These are phyloP conservation scores for Xylaria sp. DNA, from an alignment of 2,329 filamentous ascomycete genomes.

Conservation along the genomic window DNA sequence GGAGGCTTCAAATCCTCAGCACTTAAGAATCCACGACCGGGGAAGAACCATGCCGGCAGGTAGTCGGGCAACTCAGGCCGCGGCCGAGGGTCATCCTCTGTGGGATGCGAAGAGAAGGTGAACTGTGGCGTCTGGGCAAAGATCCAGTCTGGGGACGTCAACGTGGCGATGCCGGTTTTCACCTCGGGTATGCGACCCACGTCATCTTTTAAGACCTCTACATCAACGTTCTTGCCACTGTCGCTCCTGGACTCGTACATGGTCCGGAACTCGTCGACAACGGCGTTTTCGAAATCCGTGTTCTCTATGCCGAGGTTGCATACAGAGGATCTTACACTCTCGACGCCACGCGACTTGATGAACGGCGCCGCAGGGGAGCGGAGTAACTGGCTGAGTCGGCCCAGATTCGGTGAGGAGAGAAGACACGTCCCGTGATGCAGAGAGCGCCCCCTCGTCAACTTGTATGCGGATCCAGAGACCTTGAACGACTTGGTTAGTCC, in stretches of 20 bases:
- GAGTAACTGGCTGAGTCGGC: conserved; percentile 62
- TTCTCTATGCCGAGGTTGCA: conserved; percentile 63
- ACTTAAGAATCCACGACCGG: conserved; percentile 27
- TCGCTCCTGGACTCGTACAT: conserved; percentile 50
- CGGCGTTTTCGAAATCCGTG: conserved; percentile 46
- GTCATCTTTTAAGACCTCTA: conserved; percentile 44
- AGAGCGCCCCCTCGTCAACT: conserved; percentile 73
- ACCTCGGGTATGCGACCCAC: conserved; percentile 49
- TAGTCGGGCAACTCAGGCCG: conserved; percentile 40
- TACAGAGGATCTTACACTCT: conserved; percentile 82
- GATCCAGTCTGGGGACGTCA: conserved; percentile 67
- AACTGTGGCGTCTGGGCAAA: conserved; percentile 85
- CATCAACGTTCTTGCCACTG: conserved; percentile 21
- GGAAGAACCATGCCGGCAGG: conserved; percentile 39
- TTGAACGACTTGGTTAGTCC: conserved; percentile 51
- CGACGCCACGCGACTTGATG: conserved; percentile 78
- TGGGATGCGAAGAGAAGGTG: conserved; percentile 58
- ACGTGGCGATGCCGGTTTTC: conserved; percentile 54
- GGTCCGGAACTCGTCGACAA: conserved; percentile 58
- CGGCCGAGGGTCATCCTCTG: conserved; percentile 52
- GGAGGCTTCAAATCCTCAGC: not conserved
- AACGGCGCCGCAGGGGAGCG: conserved; percentile 71
- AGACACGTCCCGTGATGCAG: conserved; percentile 93
- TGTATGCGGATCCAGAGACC: conserved; percentile 91
- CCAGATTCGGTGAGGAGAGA: conserved; percentile 69